Evolutionary conservation across 768 basidiomycete genomes (phyloP).

Genomic region (Fomitopsis pulvina): DNA sequence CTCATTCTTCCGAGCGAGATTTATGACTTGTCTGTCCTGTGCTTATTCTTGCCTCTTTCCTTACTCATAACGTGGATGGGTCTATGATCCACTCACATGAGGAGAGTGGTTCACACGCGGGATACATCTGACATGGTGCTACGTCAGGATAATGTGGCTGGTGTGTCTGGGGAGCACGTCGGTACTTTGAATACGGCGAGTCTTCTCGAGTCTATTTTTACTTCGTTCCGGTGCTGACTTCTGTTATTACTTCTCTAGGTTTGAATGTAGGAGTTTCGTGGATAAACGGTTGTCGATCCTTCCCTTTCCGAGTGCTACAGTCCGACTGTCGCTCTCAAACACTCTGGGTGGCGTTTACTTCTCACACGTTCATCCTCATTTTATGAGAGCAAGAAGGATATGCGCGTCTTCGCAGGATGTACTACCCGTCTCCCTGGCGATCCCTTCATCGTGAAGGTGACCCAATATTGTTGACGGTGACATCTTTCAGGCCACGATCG

Average conservation of each 20-base stretch:
- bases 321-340: conserved; percentile 65
- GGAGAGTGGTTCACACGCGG: conserved; percentile 47
- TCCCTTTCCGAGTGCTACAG: background rate
- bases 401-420: conserved; percentile 9
- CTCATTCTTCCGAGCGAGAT: conserved; percentile 86
- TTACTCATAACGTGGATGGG: conserved; percentile 18
- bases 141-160: no score
- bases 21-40: conserved; percentile 23
- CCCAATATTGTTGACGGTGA: conserved; percentile 21
- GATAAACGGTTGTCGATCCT: background rate
- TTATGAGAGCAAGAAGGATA: conserved; percentile 78
- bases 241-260: background rate
- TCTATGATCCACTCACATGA: conserved; percentile 23
- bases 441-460: conserved; percentile 16
- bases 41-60: conserved; percentile 36
- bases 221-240: no score
- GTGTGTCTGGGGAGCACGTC: background rate
- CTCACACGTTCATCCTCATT: conserved; percentile 89
- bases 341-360: conserved; percentile 86
- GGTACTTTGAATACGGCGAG: background rate
- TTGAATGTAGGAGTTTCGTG: background rate
- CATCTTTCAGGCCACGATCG: no score
- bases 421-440: conserved; percentile 22
- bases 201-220: no score
- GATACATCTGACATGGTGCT: conserved; percentile 27